A percentile compares a stretch with the other conserved stretches of the same genome.
Evolutionary conservation across 768 basidiomycete genomes (phyloP).

Genomic region (Collybia sp.): DNA sequence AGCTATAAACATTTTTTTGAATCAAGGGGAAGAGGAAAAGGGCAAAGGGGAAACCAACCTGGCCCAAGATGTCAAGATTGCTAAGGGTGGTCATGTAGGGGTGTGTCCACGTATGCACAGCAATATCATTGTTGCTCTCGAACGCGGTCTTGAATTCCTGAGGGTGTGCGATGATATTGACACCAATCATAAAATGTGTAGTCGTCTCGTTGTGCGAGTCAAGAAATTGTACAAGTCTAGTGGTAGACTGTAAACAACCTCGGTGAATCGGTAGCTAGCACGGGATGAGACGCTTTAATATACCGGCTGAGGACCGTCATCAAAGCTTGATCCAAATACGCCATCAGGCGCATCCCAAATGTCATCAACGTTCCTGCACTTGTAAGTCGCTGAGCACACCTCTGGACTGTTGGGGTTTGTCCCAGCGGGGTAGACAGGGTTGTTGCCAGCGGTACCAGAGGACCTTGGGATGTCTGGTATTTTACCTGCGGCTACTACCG

Average conservation of each 20-base stretch:
- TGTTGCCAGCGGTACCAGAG: conserved; percentile 25
- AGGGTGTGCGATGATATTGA: conserved; percentile 62
- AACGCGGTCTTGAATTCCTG: conserved; percentile 51
- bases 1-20: conserved; percentile 43
- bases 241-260: conserved; percentile 26
- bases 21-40: background rate
- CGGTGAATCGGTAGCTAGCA: conserved; percentile 3
- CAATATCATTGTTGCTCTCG: conserved; percentile 39
- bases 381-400: conserved; percentile 77
- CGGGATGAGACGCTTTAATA: conserved; percentile 6
- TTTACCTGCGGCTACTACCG: conserved; percentile 60
- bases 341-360: conserved; percentile 77
- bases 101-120: conserved; percentile 66
- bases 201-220: conserved; percentile 57
- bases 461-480: conserved; percentile 68
- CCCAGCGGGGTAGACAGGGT: conserved; percentile 42
- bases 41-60: conserved; percentile 29
- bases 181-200: conserved; percentile 90
- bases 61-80: conserved; percentile 64
- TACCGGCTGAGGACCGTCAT: conserved; percentile 69
- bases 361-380: conserved; percentile 58
- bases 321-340: conserved; percentile 62
- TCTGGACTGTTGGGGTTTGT: conserved; percentile 37
- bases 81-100: conserved; percentile 77
- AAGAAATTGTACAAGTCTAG: conserved; percentile 61